Conservation (phyloP, 768 basidiomycete species). For the Filobasidium wieringae region DNA sequence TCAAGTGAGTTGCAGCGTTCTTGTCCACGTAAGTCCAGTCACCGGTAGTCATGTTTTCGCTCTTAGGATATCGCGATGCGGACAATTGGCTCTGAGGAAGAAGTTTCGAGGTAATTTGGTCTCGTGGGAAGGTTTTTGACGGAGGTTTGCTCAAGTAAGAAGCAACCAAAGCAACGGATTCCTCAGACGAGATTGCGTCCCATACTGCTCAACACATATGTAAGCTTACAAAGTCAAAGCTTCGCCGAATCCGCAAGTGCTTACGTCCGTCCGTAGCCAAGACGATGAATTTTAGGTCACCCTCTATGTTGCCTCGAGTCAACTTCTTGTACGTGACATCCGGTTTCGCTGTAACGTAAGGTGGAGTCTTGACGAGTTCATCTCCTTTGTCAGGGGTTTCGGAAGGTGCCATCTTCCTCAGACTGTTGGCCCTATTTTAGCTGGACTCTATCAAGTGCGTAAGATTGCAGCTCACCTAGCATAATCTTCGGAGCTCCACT, state of each 20-base stretch:
- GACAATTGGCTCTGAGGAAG: slow-evolving; percentile 3
- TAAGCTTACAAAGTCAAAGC: not conserved
- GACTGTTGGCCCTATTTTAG: not conserved
- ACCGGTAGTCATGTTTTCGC: not conserved
- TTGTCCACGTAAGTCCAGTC: slow-evolving; percentile 33
- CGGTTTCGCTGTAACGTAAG: slow-evolving; percentile 36
- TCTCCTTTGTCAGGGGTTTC: not conserved
- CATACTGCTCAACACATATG: slow-evolving; percentile 26
- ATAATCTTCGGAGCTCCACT: slow-evolving; percentile 30
- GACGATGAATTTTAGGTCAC: slow-evolving; percentile 34
- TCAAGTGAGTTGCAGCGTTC: slow-evolving; percentile 38
- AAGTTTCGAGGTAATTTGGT: slow-evolving; percentile 13
- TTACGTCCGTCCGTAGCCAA: slow-evolving; percentile 38
- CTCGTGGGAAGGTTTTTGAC: slow-evolving; percentile 25
- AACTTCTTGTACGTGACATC: slow-evolving; percentile 33
- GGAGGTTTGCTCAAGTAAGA: slow-evolving; percentile 27
- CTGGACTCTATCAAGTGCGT: not conserved
- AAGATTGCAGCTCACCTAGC: slow-evolving; percentile 21
- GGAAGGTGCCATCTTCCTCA: not conserved
- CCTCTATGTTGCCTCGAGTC: slow-evolving; percentile 3
- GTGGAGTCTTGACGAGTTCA: slow-evolving; percentile 20
- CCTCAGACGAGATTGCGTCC: slow-evolving; percentile 36
- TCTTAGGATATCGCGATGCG: slow-evolving; percentile 3
- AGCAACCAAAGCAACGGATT: slow-evolving; percentile 31
- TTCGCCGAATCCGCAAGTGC: slow-evolving; percentile 3